These are phyloP conservation scores for Chaetomiaceae sp. DNA, from an alignment of 2,329 filamentous ascomycete genomes.

Conservation along the genomic window DNA sequence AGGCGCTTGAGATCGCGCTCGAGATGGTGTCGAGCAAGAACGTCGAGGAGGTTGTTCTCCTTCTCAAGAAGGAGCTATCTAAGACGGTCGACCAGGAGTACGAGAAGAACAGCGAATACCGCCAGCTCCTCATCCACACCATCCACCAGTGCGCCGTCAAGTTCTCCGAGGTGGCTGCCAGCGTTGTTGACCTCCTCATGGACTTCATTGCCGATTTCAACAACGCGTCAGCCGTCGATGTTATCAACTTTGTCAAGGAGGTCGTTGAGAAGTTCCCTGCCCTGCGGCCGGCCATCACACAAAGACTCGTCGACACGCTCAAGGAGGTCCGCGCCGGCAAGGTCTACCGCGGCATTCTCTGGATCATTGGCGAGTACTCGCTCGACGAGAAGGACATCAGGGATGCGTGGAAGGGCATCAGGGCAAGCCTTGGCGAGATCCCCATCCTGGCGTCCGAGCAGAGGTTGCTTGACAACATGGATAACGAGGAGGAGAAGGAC, in stretches of 20 bases:
- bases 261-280: conserved; percentile 97
- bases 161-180: conserved; percentile 96
- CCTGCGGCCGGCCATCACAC: conserved; percentile 80
- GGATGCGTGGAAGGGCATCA: conserved; percentile 94
- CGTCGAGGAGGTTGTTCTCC: conserved; percentile 91
- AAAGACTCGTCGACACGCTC: conserved; percentile 82
- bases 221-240: conserved; percentile 92
- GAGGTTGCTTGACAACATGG: conserved; percentile 79
- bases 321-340: conserved; percentile 94
- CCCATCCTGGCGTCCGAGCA: conserved; percentile 95
- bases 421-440: conserved; percentile 90
- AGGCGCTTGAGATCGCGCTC: conserved; percentile 82
- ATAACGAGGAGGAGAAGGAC: conserved; percentile 61
- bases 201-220: conserved; percentile 99
- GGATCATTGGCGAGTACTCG: conserved; percentile 98
- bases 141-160: conserved; percentile 99
- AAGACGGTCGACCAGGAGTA: conserved; percentile 99
- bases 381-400: conserved; percentile 89
- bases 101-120: conserved; percentile 95
- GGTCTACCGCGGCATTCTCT: conserved; percentile 92
- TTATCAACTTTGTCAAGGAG: conserved; percentile 98
- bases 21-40: conserved; percentile 99
- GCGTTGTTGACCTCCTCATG: conserved; percentile 95
- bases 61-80: conserved; percentile 94
- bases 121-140: conserved; percentile 89